These are phyloP conservation scores for Fusarium chuoi DNA, from an alignment of 2,329 filamentous ascomycete genomes.

Conservation along the genomic window DNA sequence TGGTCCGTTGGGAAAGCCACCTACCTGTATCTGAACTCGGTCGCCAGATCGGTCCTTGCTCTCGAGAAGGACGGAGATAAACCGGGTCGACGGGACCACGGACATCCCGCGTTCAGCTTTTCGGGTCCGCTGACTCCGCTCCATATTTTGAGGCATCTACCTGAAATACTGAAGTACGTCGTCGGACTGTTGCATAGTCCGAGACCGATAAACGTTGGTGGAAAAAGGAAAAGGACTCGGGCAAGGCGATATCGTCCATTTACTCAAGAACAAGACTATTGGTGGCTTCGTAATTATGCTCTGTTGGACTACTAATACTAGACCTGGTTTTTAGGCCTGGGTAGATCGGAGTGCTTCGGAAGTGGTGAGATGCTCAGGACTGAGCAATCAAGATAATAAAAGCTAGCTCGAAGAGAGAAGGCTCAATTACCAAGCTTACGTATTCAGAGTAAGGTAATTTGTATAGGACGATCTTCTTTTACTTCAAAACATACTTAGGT, in stretches of 20 bases:
- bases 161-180: slow-evolving; percentile 5
- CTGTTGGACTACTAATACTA: background rate
- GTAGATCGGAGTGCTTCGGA: slow-evolving; percentile 9
- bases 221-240: background rate
- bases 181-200: slow-evolving; percentile 15
- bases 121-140: slow-evolving; percentile 28
- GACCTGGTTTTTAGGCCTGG: slow-evolving; percentile 18
- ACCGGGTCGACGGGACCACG: slow-evolving; percentile 23
- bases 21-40: slow-evolving; percentile 1
- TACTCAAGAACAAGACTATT: slow-evolving; percentile 5
- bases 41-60: slow-evolving; percentile 8
- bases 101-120: slow-evolving; percentile 25
- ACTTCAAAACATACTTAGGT: background rate
- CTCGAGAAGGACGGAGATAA: slow-evolving; percentile 19
- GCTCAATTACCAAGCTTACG: background rate
- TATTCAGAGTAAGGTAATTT: background rate
- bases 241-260: background rate
- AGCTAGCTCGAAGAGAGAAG: background rate
- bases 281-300: background rate
- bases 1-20: slow-evolving; percentile 9
- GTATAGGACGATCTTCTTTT: background rate
- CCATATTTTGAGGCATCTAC: slow-evolving; percentile 12
- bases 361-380: slow-evolving; percentile 29
- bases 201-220: background rate
- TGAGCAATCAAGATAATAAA: slow-evolving; percentile 18